Conservation (phyloP, 169 alveolate species). For the Plasmodium berghei region DNA sequence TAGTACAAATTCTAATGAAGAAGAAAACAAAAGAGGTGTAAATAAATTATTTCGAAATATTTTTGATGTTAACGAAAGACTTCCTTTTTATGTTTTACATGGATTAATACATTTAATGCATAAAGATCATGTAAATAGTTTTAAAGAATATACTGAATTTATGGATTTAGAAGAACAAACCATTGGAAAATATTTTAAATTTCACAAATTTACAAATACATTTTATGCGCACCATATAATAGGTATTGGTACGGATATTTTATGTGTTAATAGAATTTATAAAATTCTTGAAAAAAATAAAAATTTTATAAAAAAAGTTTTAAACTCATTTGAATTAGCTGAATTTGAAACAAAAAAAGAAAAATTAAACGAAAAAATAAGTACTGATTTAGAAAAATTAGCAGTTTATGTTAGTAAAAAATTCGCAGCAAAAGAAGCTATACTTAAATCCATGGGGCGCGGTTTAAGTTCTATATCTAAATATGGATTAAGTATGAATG, state of each 20-base stretch:
- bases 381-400: background rate
- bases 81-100: constrained; percentile 61
- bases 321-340: constrained; percentile 22
- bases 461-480: constrained; percentile 69
- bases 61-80: constrained; percentile 42
- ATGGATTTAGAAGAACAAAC: constrained; percentile 58
- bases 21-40: constrained; percentile 26
- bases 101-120: constrained; percentile 54
- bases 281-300: constrained; percentile 26
- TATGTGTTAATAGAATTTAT: constrained; percentile 50
- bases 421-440: constrained; percentile 70
- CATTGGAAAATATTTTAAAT: constrained; percentile 32
- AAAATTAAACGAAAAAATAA: background rate
- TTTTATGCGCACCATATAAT: constrained; percentile 49
- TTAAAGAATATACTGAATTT: constrained; percentile 50
- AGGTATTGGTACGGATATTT: constrained; percentile 56
- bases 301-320: constrained; percentile 33
- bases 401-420: constrained; percentile 69
- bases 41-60: constrained; percentile 35
- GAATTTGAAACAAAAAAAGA: constrained; percentile 10
- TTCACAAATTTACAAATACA: constrained; percentile 36
- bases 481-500: constrained; percentile 73
- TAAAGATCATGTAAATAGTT: constrained; percentile 64
- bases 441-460: constrained; percentile 51
- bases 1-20: background rate